Percentiles rank a stretch among this genome's conserved stretches.
phyloP scores from a whole-genome alignment of 148 eudicot species.

The Dysphania ambrosioides region DNA sequence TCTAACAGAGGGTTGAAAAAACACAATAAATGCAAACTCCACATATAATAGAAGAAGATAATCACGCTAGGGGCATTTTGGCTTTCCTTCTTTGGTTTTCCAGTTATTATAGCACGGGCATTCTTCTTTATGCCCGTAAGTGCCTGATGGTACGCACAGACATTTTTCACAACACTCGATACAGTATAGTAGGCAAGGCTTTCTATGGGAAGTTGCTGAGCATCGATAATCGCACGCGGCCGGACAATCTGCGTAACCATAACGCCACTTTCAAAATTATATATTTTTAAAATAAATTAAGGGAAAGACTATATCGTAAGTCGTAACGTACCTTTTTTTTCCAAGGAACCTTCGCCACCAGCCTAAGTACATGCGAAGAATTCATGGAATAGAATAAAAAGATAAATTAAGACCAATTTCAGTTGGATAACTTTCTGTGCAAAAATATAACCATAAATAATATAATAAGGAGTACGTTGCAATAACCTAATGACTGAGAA shows the following conservation, averaged over 20 bases:
- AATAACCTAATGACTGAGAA: too few relatives aligned
- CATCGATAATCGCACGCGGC: constrained; percentile 27
- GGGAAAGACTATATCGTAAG: background rate
- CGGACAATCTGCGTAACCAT: constrained; percentile 18
- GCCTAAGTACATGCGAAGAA: background rate
- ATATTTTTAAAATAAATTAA: too few relatives aligned
- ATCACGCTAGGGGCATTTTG: constrained; percentile 35
- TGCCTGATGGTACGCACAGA: constrained; percentile 35
- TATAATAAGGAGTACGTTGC: too few relatives aligned
- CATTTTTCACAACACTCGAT: constrained; percentile 26
- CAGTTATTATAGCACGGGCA: constrained; percentile 21
- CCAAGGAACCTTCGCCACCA: constrained; percentile 17
- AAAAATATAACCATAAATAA: background rate
- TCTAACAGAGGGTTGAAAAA: background rate
- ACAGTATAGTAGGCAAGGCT: constrained; percentile 24
- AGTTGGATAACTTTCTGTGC: background rate
- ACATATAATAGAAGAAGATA: background rate
- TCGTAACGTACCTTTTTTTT: constrained; percentile 7
- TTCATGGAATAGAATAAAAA: background rate
- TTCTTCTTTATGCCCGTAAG: constrained; percentile 27
- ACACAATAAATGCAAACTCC: too few relatives aligned
- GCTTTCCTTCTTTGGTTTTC: constrained; percentile 23
- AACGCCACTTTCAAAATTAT: background rate
- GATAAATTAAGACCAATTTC: background rate
- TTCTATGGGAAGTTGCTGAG: constrained; percentile 26